phyloP scores from a whole-genome alignment of 108 stramenopile genomes.

The Thalassiosira profunda region DNA sequence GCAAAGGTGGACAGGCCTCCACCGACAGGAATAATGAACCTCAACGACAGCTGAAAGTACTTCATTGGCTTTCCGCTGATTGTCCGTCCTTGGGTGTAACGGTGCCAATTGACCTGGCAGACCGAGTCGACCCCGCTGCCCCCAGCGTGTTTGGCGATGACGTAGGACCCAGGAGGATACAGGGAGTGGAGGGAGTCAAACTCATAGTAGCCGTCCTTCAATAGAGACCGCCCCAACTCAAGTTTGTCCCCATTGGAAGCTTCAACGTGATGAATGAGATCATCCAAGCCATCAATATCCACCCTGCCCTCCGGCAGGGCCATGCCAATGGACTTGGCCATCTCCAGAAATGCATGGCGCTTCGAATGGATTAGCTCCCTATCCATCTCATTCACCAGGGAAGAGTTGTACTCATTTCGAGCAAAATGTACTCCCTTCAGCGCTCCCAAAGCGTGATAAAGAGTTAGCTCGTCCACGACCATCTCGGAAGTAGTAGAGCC shows the following conservation, averaged over 20 bases:
- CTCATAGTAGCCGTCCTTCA: constrained; percentile 56
- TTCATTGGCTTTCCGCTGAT: constrained; percentile 51
- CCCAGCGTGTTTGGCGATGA: constrained; percentile 61
- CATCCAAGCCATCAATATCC: constrained; percentile 63
- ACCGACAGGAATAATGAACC: constrained; percentile 59
- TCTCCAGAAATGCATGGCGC: constrained; percentile 55
- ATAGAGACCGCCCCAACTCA: background rate
- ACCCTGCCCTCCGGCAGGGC: constrained; percentile 19
- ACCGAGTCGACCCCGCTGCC: constrained; percentile 63
- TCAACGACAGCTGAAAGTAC: constrained; percentile 62
- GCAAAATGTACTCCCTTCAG: constrained; percentile 64
- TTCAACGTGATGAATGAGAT: constrained; percentile 54
- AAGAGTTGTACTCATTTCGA: constrained; percentile 57
- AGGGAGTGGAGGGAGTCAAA: constrained; percentile 62
- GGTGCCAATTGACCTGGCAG: constrained; percentile 64
- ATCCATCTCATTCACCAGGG: constrained; percentile 17
- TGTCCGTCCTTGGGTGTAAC: constrained; percentile 58
- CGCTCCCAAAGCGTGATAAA: constrained; percentile 65
- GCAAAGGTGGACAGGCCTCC: constrained; percentile 52
- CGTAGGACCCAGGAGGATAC: constrained; percentile 44
- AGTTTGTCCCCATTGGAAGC: constrained; percentile 27
- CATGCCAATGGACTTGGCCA: constrained; percentile 52
- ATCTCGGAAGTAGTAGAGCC: constrained; percentile 7
- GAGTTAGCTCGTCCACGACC: constrained; percentile 41
- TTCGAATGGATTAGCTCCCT: constrained; percentile 38